These are phyloP conservation scores for Salvia hispanica DNA, from an alignment of 257 asterid species.

Conservation along the genomic window DNA sequence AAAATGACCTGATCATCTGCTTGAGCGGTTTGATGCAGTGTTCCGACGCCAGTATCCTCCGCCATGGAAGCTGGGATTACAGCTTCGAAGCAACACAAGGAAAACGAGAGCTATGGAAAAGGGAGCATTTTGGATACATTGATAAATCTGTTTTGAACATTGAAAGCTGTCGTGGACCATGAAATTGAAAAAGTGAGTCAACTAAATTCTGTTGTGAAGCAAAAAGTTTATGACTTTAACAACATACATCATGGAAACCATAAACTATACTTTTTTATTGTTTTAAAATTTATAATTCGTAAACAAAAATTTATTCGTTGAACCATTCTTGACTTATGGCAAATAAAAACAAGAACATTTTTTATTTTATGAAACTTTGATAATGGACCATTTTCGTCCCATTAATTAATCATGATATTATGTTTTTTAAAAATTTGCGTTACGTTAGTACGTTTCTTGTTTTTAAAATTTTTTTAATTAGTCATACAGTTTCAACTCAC, in stretches of 20 bases:
- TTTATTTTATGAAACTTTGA: neutral
- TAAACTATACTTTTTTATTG: constrained; percentile 19
- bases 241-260: constrained; percentile 1
- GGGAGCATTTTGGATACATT: neutral
- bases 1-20: constrained; percentile 42
- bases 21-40: constrained; percentile 34
- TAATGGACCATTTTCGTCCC: neutral
- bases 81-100: neutral
- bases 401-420: too few species aligned
- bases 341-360: too few species aligned
- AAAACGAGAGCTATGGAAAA: neutral
- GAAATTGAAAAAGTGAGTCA: constrained; percentile 40
- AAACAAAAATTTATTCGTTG: neutral
- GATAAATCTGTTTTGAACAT: constrained; percentile 5
- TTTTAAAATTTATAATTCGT: neutral
- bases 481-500: too few species aligned
- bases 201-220: constrained; percentile 35
- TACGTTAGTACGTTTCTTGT: too few species aligned
- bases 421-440: too few species aligned
- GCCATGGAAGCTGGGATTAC: constrained; percentile 37
- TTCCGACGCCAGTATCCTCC: constrained; percentile 35
- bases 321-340: constrained; percentile 25
- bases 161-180: constrained; percentile 40
- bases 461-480: too few species aligned
- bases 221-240: constrained; percentile 30